Evolutionary conservation across 805 yeast species (phyloP).

Genomic region (Candida pseudoglaebosa): DNA sequence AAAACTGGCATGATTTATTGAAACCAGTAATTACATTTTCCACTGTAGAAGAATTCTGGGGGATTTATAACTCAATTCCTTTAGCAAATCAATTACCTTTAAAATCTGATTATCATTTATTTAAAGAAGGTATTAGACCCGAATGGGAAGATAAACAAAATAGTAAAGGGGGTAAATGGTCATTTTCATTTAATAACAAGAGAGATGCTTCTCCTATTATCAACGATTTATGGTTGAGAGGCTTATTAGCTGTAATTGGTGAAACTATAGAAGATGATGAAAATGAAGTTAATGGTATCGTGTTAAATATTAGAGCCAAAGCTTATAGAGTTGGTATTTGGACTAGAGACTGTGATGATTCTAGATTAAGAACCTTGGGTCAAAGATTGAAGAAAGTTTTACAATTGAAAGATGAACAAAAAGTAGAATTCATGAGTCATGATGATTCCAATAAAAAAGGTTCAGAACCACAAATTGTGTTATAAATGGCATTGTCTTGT

Average conservation of each 20-base stretch:
- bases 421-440: slow-evolving; percentile 76
- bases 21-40: slow-evolving; percentile 89
- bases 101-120: slow-evolving; percentile 91
- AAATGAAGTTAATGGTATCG: slow-evolving; percentile 90
- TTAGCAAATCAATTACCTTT: slow-evolving; percentile 85
- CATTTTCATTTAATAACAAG: slow-evolving; percentile 61
- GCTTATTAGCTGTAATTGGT: slow-evolving; percentile 86
- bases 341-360: slow-evolving; percentile 77
- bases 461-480: slow-evolving; percentile 31
- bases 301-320: slow-evolving; percentile 79
- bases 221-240: slow-evolving; percentile 90
- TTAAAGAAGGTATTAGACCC: slow-evolving; percentile 90
- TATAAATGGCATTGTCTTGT: slow-evolving; percentile 13
- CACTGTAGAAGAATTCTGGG: slow-evolving; percentile 99
- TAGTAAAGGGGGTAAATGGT: slow-evolving; percentile 92
- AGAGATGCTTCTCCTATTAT: slow-evolving; percentile 56
- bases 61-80: slow-evolving; percentile 90
- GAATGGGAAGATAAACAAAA: slow-evolving; percentile 97
- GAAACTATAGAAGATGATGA: slow-evolving; percentile 85
- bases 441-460: slow-evolving; percentile 46
- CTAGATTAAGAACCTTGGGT: slow-evolving; percentile 69
- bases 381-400: slow-evolving; percentile 82
- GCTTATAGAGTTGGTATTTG: slow-evolving; percentile 85
- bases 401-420: slow-evolving; percentile 67
- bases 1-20: slow-evolving; percentile 88